Evolutionary conservation across 2,329 filamentous ascomycete species (phyloP).

Genomic region (Colletotrichum tofieldiae): DNA sequence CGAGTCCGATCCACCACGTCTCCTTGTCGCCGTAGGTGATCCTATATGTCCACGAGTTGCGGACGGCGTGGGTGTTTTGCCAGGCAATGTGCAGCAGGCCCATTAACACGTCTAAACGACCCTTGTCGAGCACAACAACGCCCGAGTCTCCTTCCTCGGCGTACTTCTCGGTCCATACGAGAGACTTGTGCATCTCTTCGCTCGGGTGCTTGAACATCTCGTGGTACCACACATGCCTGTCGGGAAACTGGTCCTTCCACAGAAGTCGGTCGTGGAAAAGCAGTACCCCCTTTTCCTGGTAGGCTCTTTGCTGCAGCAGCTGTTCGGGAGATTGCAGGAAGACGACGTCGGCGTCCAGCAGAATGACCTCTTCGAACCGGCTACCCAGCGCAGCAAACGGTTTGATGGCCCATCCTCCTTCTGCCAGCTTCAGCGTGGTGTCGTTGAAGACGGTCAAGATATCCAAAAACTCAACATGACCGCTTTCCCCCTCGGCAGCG

Average conservation of each 20-base stretch:
- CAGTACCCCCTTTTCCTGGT: conserved; percentile 51
- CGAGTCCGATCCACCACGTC: conserved; percentile 62
- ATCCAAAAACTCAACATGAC: conserved; percentile 51
- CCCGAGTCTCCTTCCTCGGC: conserved; percentile 61
- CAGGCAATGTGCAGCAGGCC: conserved; percentile 60
- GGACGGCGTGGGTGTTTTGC: conserved; percentile 60
- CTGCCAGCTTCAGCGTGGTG: conserved; percentile 47
- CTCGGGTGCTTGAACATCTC: conserved; percentile 55
- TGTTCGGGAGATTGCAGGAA: conserved; percentile 55
- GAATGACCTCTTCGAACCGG: conserved; percentile 55
- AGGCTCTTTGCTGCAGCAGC: conserved; percentile 52
- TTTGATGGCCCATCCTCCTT: conserved; percentile 59
- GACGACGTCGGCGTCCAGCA: conserved; percentile 58
- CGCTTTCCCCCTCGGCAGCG: conserved; percentile 11
- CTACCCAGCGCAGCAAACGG: conserved; percentile 57
- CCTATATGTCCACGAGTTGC: conserved; percentile 58
- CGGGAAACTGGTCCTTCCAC: conserved; percentile 53
- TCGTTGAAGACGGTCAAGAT: conserved; percentile 54
- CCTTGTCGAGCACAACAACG: conserved; percentile 59
- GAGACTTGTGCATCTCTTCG: conserved; percentile 52
- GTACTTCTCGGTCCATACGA: conserved; percentile 57
- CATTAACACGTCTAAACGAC: conserved; percentile 53
- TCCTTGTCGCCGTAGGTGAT: conserved; percentile 63
- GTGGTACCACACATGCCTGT: conserved; percentile 57
- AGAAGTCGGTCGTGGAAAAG: conserved; percentile 61